Evolutionary conservation across 2,329 filamentous ascomycete genomes (phyloP), one percentile per base, ranked within the genome.

Genomic region (Tothia fuscella): DNA sequence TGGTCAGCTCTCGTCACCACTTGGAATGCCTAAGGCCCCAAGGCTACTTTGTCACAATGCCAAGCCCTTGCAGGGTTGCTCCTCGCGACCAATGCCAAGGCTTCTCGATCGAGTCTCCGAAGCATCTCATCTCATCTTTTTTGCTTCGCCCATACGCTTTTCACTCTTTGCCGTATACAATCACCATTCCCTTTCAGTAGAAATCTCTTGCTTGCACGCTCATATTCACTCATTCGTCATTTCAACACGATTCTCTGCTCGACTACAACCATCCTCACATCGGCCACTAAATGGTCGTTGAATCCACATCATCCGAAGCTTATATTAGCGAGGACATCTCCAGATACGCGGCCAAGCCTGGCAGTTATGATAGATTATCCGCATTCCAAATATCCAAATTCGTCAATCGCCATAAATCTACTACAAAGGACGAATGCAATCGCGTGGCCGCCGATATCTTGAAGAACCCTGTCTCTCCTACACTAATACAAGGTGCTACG

Each of bases 301-400:
- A 42, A 45, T 24, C 10, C 41, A 43, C 29, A 46, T 46, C 44
- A 41, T 31, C 9, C 41, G 41, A 46, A 45, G 45, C 42, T 41
- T 29, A 40, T 34, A 43, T 38, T 30, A 42, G 42, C 34, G 45
- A 47, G 43, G 45, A 47, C 39, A 43, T 45, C 46, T 47, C 44
- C 39, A 46, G 36, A 36, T 42, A 40, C 40, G 46, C 44, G 36
- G 46, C 43, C 17, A 47, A 47, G 46, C 30, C 46, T 24, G 41
- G 37, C 40, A 46, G 40, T 46, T 47, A 47, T 47, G 43, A 47
- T 26, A 41, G 38, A 46, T 46, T 47, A 46, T 47, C 43, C 34
- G 40, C 46, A 43, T 33, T 39, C 29, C 40, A 47, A 46, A 46
- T 47, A 46, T 46, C 43, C 40, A 16, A 37, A 46, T 47, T 47